Conservation (phyloP, 352 stramenopile species). For the Paralagenidium karlingii region DNA sequence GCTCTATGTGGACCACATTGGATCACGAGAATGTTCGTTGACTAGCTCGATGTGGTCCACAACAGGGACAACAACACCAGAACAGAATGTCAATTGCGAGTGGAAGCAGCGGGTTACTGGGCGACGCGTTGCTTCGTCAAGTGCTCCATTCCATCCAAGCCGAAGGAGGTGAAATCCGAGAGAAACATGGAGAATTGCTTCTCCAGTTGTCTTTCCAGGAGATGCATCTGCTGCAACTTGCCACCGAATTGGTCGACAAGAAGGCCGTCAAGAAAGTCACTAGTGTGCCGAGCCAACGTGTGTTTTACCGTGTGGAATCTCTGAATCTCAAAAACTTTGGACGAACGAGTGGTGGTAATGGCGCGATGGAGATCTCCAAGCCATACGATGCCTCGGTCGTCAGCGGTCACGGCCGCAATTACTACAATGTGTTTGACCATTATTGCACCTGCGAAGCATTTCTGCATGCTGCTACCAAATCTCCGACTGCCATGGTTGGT, state of each 20-base stretch:
- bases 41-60: no score
- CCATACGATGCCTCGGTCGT: slow-evolving; percentile 26
- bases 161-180: slow-evolving; percentile 10
- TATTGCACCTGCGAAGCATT: slow-evolving; percentile 53
- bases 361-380: slow-evolving; percentile 14
- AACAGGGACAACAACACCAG: no score
- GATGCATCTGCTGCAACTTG: slow-evolving; percentile 30
- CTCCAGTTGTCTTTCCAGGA: slow-evolving; percentile 19
- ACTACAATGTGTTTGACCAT: slow-evolving; percentile 63
- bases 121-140: slow-evolving; percentile 20
- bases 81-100: no score
- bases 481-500: slow-evolving; percentile 38
- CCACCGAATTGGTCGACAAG: slow-evolving; percentile 39
- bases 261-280: slow-evolving; percentile 27
- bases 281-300: slow-evolving; percentile 24
- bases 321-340: no score
- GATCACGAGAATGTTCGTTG: no score
- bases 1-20: no score
- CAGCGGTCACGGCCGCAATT: slow-evolving; percentile 28
- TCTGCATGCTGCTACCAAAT: slow-evolving; percentile 21
- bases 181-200: slow-evolving; percentile 34
- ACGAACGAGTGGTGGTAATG: no score
- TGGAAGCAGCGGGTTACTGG: no score
- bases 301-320: slow-evolving; percentile 56
- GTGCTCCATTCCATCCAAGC: slow-evolving; percentile 33